phyloP scores from a whole-genome alignment of 2,329 filamentous ascomycete genomes.

The Fusarium graminum region DNA sequence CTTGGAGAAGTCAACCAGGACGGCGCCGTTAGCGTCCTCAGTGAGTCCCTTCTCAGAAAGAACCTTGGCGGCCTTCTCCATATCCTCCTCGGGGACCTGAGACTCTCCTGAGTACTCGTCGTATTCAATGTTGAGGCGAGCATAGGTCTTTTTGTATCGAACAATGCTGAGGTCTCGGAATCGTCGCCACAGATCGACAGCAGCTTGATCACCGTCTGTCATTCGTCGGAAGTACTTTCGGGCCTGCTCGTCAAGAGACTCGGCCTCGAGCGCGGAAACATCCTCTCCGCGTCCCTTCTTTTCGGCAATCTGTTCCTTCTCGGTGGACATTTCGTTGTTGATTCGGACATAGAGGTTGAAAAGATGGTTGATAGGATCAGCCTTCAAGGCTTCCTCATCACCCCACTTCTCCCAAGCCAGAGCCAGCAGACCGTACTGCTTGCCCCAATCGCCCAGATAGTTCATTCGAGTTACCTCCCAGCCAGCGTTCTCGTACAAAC shows the following conservation, averaged over 20 bases:
- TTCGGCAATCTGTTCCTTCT: conserved; percentile 74
- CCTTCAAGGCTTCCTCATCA: conserved; percentile 75
- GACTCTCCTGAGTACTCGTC: conserved; percentile 81
- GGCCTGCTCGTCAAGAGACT: conserved; percentile 78
- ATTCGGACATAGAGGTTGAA: conserved; percentile 87
- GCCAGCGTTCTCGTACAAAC: conserved; percentile 76
- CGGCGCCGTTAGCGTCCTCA: conserved; percentile 78
- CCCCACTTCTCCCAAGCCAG: conserved; percentile 82
- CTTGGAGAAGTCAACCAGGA: conserved; percentile 79
- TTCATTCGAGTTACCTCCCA: conserved; percentile 83
- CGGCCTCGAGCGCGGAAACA: conserved; percentile 61
- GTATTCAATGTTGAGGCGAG: conserved; percentile 77
- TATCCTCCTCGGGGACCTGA: conserved; percentile 74
- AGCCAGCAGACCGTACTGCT: conserved; percentile 59
- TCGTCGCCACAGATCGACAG: conserved; percentile 72
- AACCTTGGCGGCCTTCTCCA: conserved; percentile 72
- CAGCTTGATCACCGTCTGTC: conserved; percentile 73
- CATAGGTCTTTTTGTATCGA: conserved; percentile 76
- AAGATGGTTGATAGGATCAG: conserved; percentile 84
- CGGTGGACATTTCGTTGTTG: conserved; percentile 73
- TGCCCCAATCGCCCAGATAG: conserved; percentile 53
- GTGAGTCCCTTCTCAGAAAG: conserved; percentile 75
- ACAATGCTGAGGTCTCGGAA: conserved; percentile 77
- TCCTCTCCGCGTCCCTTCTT: conserved; percentile 67
- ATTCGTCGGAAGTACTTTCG: conserved; percentile 79